Evolutionary conservation across 371 early-diverging fungal species (phyloP).

Genomic region (Rhizopus delemar): DNA sequence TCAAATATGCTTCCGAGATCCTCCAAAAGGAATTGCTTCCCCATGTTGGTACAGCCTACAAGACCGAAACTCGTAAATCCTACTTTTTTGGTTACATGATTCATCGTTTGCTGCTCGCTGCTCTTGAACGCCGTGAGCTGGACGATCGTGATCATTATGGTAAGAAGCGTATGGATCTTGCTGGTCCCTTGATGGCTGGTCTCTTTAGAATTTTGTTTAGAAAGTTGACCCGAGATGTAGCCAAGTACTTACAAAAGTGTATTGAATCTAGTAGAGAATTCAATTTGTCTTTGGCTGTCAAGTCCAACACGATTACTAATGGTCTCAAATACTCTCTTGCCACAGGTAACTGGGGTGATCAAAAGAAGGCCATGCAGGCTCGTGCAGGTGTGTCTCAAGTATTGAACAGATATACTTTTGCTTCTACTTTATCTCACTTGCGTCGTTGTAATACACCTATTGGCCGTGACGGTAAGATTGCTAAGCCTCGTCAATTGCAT

Average conservation of each 20-base stretch:
- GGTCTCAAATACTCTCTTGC: slow-evolving; percentile 98
- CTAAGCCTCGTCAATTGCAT: slow-evolving; percentile 99
- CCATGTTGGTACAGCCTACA: slow-evolving; percentile 92
- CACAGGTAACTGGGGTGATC: slow-evolving; percentile 99
- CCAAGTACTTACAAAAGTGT: slow-evolving; percentile 91
- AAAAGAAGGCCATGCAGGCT: slow-evolving; percentile 94
- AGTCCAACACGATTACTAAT: slow-evolving; percentile 90
- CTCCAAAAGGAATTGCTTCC: slow-evolving; percentile 98
- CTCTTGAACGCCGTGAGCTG: slow-evolving; percentile 88
- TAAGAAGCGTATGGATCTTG: slow-evolving; percentile 99
- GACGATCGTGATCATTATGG: slow-evolving; percentile 99
- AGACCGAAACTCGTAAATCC: slow-evolving; percentile 95
- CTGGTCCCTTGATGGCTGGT: slow-evolving; percentile 93
- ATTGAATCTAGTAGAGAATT: slow-evolving; percentile 92
- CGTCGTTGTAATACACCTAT: slow-evolving; percentile 99
- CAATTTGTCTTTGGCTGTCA: slow-evolving; percentile 89
- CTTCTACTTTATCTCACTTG: slow-evolving; percentile 97
- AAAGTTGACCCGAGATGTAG: slow-evolving; percentile 94
- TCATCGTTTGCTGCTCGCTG: slow-evolving; percentile 92
- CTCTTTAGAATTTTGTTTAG: slow-evolving; percentile 95
- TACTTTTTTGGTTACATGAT: slow-evolving; percentile 99
- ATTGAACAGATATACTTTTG: slow-evolving; percentile 98
- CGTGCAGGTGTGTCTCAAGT: slow-evolving; percentile 99
- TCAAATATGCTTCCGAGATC: slow-evolving; percentile 89
- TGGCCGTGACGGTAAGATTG: slow-evolving; percentile 98